Evolutionary conservation across 148 eudicot genomes (phyloP).

Genomic region (Euryodendron excelsum): DNA sequence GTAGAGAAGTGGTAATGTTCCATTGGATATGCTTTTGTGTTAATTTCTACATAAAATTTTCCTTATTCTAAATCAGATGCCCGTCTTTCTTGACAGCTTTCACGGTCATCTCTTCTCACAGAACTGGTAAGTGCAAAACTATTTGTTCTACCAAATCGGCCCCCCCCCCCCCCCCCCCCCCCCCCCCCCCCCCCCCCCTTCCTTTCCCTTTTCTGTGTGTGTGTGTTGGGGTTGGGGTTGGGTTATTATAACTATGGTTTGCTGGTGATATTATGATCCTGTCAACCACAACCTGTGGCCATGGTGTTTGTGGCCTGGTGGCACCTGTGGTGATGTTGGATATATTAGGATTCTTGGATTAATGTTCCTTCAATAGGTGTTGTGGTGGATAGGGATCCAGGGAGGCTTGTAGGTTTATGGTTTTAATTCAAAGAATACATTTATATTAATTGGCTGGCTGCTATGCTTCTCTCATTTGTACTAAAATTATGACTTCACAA

Average conservation of each 20-base stretch:
- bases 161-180: neutral
- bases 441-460: too few species aligned
- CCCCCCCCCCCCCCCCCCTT: neutral
- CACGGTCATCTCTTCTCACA: slow-evolving; percentile 64
- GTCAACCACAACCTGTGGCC: neutral
- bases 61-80: slow-evolving; percentile 17
- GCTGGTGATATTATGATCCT: neutral
- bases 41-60: neutral
- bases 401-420: too few species aligned
- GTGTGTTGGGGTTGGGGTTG: neutral
- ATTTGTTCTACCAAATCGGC: neutral
- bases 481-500: too few species aligned
- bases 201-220: neutral
- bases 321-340: too few species aligned
- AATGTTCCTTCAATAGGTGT: too few species aligned
- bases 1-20: slow-evolving; percentile 73
- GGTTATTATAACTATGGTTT: too few species aligned
- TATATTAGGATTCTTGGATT: too few species aligned
- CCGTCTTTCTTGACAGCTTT: slow-evolving; percentile 53
- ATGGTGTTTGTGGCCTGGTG: too few species aligned
- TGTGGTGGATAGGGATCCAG: too few species aligned
- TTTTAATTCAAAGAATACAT: too few species aligned
- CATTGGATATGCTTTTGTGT: slow-evolving; percentile 11
- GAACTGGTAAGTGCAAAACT: slow-evolving; percentile 61
- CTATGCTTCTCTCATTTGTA: too few species aligned